phyloP scores from a whole-genome alignment of 129 eudicot species.

The Solidago caesia region DNA sequence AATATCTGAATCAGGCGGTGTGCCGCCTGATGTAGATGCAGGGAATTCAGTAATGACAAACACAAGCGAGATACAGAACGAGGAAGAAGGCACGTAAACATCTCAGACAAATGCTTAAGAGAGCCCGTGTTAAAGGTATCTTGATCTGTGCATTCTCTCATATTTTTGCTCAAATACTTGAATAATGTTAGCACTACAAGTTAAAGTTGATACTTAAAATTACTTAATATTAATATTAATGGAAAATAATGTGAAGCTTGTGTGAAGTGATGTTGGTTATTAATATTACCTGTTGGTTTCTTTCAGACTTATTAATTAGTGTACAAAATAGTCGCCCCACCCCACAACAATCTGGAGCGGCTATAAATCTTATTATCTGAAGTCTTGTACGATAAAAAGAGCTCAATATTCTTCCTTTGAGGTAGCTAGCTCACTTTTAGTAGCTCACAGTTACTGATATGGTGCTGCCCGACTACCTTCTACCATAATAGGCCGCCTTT shows the following conservation, averaged over 20 bases:
- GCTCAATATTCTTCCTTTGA: no score
- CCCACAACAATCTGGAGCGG: no score
- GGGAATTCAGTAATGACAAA: slow-evolving; percentile 32
- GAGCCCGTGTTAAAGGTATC: not conserved
- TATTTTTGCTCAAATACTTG: not conserved
- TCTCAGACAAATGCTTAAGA: not conserved
- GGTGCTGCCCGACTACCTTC: not conserved
- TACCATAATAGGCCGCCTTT: not conserved
- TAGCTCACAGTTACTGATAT: no score
- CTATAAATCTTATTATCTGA: no score
- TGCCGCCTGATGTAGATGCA: slow-evolving; percentile 37
- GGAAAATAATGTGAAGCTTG: not conserved
- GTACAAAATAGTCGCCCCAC: no score
- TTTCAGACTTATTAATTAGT: no score
- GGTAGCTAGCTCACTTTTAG: no score
- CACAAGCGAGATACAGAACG: slow-evolving; percentile 46
- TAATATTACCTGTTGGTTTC: no score
- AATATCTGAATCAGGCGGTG: slow-evolving; percentile 70
- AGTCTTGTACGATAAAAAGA: no score
- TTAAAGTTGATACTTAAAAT: not conserved
- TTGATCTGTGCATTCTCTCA: not conserved
- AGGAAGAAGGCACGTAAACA: slow-evolving; percentile 40
- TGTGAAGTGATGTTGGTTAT: not conserved
- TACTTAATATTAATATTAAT: not conserved
- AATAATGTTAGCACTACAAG: not conserved